phyloP scores from a whole-genome alignment of 1,284 basidiomycete species.

The Ceratobasidium sp. region DNA sequence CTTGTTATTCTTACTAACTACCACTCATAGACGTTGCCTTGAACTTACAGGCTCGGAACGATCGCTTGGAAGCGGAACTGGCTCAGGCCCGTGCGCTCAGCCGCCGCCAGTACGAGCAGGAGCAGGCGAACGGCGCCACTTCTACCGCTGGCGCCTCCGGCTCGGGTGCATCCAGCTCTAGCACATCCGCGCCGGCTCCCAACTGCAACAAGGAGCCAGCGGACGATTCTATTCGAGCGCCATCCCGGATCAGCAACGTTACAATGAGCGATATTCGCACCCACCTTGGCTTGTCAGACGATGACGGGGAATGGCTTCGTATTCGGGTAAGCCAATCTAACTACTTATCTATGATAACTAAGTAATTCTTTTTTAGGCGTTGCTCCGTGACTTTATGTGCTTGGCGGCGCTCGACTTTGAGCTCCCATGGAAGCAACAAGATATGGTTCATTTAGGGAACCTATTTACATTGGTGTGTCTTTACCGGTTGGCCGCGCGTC shows the following conservation, averaged over 20 bases:
- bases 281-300: background rate
- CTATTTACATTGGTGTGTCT: background rate
- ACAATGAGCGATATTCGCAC: background rate
- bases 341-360: background rate
- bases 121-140: background rate
- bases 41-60: background rate
- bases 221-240: background rate
- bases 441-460: background rate
- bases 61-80: background rate
- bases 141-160: background rate
- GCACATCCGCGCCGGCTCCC: too few species aligned
- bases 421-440: conserved; percentile 6
- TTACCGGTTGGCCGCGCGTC: background rate
- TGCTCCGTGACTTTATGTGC: conserved; percentile 1
- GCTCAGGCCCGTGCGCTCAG: background rate
- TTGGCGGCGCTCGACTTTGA: conserved; percentile 4
- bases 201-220: background rate
- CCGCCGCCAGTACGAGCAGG: background rate
- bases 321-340: background rate
- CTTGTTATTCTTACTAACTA: too few species aligned
- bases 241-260: background rate
- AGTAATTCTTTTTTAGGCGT: background rate
- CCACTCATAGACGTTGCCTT: background rate
- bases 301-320: background rate
- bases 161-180: background rate